phyloP scores from a whole-genome alignment of 257 asterid species.

The Przewalskia tangutica region DNA sequence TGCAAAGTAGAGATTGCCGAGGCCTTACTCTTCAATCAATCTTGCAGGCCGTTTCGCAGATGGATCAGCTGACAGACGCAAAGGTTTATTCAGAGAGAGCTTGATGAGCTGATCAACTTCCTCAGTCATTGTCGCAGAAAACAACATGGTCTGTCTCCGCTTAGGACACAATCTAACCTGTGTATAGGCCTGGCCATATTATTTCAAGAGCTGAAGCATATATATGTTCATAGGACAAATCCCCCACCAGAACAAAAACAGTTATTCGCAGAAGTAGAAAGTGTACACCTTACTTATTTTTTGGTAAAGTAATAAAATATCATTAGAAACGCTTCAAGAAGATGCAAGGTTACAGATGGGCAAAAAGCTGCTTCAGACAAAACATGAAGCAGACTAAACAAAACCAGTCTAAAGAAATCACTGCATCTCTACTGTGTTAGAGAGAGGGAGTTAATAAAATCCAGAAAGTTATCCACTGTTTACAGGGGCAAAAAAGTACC shows the following conservation, averaged over 20 bases:
- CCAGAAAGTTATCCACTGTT: too few relatives aligned
- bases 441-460: too few relatives aligned
- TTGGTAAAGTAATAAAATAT: too few relatives aligned
- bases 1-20: not conserved
- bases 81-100: constrained; percentile 74
- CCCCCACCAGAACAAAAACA: not conserved
- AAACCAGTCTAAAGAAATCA: too few relatives aligned
- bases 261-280: not conserved
- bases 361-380: too few relatives aligned
- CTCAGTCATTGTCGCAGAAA: constrained; percentile 94
- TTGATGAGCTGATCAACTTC: constrained; percentile 65
- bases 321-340: too few relatives aligned
- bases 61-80: constrained; percentile 93
- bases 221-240: not conserved
- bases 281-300: not conserved
- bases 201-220: not conserved
- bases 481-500: too few relatives aligned
- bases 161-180: constrained; percentile 89
- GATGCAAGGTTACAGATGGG: too few relatives aligned
- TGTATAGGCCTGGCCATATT: not conserved
- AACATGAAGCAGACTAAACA: too few relatives aligned
- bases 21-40: constrained; percentile 82
- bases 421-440: too few relatives aligned
- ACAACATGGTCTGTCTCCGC: constrained; percentile 92
- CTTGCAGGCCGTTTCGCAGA: constrained; percentile 68